A percentile compares a stretch with the other conserved stretches of the same genome.
These are phyloP conservation scores for Triticum urartu DNA, from an alignment of 176 grass and related monocot genomes.

Conservation along the genomic window DNA sequence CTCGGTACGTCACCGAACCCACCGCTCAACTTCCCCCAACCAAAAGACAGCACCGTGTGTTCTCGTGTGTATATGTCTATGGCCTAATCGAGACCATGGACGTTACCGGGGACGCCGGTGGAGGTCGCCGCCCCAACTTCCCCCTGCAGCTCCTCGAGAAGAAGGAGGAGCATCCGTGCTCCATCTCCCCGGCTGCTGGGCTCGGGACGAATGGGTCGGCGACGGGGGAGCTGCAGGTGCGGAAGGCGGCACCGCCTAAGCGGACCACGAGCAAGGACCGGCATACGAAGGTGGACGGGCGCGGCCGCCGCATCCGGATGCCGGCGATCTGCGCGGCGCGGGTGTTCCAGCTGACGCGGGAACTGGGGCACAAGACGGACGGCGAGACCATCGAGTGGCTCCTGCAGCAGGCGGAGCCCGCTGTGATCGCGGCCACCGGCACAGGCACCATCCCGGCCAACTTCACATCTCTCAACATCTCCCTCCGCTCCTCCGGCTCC, in stretches of 20 bases:
- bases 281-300: constrained; percentile 95
- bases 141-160: constrained; percentile 82
- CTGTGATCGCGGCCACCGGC: constrained; percentile 89
- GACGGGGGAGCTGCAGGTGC: constrained; percentile 30
- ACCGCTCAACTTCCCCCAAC: background rate
- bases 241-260: constrained; percentile 56
- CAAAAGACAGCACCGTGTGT: background rate
- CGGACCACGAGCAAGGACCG: constrained; percentile 83
- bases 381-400: constrained; percentile 99
- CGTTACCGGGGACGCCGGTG: constrained; percentile 35
- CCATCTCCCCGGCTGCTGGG: constrained; percentile 47
- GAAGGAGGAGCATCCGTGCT: constrained; percentile 73
- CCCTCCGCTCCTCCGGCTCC: constrained; percentile 80
- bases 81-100: constrained; percentile 37
- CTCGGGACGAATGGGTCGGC: constrained; percentile 33
- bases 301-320: constrained; percentile 94
- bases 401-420: constrained; percentile 91
- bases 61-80: constrained; percentile 21
- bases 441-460: constrained; percentile 97
- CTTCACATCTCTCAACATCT: constrained; percentile 96
- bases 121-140: constrained; percentile 58
- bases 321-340: constrained; percentile 88
- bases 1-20: constrained; percentile 27
- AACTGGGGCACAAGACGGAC: constrained; percentile 94
- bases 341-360: constrained; percentile 92